phyloP scores from a whole-genome alignment of 2,329 filamentous ascomycete genomes.

The Ascochyta viciae-villosae region DNA sequence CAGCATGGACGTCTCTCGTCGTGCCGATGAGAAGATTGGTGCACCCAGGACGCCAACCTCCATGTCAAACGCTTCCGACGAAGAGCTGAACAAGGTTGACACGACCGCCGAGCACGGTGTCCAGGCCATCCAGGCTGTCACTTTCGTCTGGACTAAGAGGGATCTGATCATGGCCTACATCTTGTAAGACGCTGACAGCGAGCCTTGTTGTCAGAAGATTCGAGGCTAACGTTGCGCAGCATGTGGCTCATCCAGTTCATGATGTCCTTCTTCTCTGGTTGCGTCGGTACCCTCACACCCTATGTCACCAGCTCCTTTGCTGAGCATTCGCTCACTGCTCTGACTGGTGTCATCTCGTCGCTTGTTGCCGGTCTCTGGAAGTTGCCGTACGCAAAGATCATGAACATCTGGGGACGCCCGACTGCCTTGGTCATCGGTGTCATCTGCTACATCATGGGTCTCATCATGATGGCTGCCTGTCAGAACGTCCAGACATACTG shows the following conservation, averaged over 20 bases:
- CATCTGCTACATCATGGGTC: constrained; percentile 34
- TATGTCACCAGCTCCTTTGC: constrained; percentile 52
- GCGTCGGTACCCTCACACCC: constrained; percentile 49
- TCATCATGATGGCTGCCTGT: constrained; percentile 74
- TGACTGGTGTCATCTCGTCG: constrained; percentile 48
- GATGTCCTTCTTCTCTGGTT: constrained; percentile 55
- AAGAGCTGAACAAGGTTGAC: constrained; percentile 43
- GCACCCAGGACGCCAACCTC: constrained; percentile 24
- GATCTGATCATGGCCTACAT: constrained; percentile 39
- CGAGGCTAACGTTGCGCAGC: constrained; percentile 25
- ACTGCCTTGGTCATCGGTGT: constrained; percentile 48
- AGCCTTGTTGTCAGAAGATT: too few species aligned
- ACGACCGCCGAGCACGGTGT: constrained; percentile 39
- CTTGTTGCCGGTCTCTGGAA: constrained; percentile 51
- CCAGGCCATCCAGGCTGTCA: constrained; percentile 38
- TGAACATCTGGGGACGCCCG: constrained; percentile 53
- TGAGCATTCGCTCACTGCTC: constrained; percentile 47
- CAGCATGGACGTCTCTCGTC: constrained; percentile 32
- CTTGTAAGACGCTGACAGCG: constrained; percentile 25
- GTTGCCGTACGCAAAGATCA: constrained; percentile 52
- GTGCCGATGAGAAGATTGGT: constrained; percentile 38
- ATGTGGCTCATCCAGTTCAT: constrained; percentile 55
- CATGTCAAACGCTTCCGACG: constrained; percentile 30
- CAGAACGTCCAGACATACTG: constrained; percentile 67
- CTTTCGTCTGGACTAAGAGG: constrained; percentile 37